Percentiles rank a stretch among this genome's conserved stretches.
Evolutionary conservation across 441 rosid genomes (phyloP).

Genomic region (Aquilaria agallochum): DNA sequence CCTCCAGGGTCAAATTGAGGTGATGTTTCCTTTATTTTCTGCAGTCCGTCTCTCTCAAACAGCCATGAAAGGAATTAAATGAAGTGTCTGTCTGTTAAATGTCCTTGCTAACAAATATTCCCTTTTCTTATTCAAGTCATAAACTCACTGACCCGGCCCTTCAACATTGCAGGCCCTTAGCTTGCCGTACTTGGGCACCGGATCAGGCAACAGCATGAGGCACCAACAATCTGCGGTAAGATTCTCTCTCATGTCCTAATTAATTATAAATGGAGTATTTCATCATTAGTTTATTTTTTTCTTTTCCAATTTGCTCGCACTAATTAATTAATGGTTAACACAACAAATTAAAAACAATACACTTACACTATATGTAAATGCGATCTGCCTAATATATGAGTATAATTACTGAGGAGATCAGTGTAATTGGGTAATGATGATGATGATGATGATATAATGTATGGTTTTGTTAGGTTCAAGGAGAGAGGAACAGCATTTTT

Average conservation of each 20-base stretch:
- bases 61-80: conserved; percentile 34
- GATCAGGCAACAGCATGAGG: conserved; percentile 60
- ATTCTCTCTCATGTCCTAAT: background rate
- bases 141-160: conserved; percentile 9
- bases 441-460: conserved; percentile 2
- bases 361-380: too few relatives aligned
- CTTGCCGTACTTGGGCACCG: conserved; percentile 88
- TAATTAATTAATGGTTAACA: conserved; percentile 27
- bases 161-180: conserved; percentile 68
- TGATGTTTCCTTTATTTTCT: conserved; percentile 38
- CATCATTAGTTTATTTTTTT: conserved; percentile 2
- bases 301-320: conserved; percentile 18
- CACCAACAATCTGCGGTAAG: conserved; percentile 64
- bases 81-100: conserved; percentile 19
- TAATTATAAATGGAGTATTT: background rate
- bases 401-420: too few relatives aligned
- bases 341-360: too few relatives aligned
- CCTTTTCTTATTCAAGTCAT: conserved; percentile 17
- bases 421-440: too few relatives aligned
- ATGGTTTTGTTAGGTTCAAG: conserved; percentile 53
- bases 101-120: conserved; percentile 14
- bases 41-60: conserved; percentile 16
- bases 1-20: conserved; percentile 99
- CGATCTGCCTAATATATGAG: too few relatives aligned
- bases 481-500: conserved; percentile 74